These are phyloP conservation scores for Erysimum pusillum DNA, from an alignment of 441 rosid genomes.

Conservation along the genomic window DNA sequence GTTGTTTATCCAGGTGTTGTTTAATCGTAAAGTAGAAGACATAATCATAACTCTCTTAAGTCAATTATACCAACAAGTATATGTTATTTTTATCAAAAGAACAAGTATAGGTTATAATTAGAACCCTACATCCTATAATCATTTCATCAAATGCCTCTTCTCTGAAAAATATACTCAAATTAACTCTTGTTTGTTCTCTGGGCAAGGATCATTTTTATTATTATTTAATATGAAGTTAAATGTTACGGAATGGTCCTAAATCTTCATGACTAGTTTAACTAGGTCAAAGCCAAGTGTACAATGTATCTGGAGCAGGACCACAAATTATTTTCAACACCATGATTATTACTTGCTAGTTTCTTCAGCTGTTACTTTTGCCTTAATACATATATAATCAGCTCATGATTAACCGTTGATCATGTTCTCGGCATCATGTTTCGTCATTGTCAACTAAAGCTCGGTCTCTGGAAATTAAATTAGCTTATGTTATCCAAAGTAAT, in stretches of 20 bases:
- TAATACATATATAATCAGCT: slow-evolving; percentile 29
- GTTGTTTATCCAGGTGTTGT: slow-evolving; percentile 15
- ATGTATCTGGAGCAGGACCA: slow-evolving; percentile 37
- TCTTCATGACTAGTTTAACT: background rate
- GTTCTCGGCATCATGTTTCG: slow-evolving; percentile 25
- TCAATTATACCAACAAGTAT: slow-evolving; percentile 22
- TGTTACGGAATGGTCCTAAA: slow-evolving; percentile 31
- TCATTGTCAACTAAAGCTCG: slow-evolving; percentile 20
- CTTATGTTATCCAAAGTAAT: background rate
- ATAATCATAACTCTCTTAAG: slow-evolving; percentile 42
- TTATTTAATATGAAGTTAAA: background rate
- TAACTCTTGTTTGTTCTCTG: slow-evolving; percentile 33
- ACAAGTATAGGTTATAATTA: slow-evolving; percentile 28
- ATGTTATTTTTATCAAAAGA: too few species aligned
- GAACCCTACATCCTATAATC: slow-evolving; percentile 43
- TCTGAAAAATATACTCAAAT: background rate
- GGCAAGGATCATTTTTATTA: background rate
- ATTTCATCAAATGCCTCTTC: slow-evolving; percentile 36
- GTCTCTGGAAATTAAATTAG: background rate
- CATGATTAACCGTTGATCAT: slow-evolving; percentile 35
- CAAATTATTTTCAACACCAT: slow-evolving; percentile 27
- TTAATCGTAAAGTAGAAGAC: slow-evolving; percentile 47
- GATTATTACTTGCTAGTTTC: slow-evolving; percentile 23
- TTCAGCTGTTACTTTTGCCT: slow-evolving; percentile 7
- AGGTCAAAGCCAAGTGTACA: slow-evolving; percentile 27